Percentiles rank a stretch among this genome's conserved stretches.
Evolutionary conservation across 139 green algal species (phyloP).

Genomic region (Marvania coccoides): DNA sequence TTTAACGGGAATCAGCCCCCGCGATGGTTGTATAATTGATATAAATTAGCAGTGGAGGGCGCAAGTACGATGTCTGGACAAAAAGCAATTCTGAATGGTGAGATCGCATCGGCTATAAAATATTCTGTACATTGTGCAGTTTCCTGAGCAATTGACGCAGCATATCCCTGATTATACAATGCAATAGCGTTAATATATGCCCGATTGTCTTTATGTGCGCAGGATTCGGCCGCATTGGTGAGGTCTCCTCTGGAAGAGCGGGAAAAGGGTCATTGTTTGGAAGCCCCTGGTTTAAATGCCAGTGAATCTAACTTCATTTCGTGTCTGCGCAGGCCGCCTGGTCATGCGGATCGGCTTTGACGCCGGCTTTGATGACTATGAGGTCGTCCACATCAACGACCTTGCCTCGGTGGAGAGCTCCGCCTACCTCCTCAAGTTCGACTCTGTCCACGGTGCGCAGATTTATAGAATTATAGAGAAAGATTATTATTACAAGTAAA

Average conservation of each 20-base stretch:
- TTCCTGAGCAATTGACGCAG: too few species aligned
- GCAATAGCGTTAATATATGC: too few species aligned
- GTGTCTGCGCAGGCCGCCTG: slow-evolving; percentile 42
- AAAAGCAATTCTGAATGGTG: not conserved
- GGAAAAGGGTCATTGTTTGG: too few species aligned
- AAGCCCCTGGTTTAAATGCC: too few species aligned
- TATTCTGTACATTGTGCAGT: too few species aligned
- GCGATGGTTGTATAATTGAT: not conserved
- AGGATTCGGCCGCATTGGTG: slow-evolving; percentile 23
- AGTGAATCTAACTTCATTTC: not conserved
- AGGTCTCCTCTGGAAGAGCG: too few species aligned
- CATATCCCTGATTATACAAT: too few species aligned
- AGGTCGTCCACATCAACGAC: slow-evolving; percentile 80
- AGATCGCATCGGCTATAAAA: too few species aligned
- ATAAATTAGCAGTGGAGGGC: not conserved
- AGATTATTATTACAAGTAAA: not conserved
- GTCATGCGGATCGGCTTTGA: slow-evolving; percentile 39
- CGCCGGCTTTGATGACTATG: not conserved
- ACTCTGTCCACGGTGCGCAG: slow-evolving; percentile 58
- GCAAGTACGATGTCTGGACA: not conserved
- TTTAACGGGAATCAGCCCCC: not conserved
- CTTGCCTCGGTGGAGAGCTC: slow-evolving; percentile 43
- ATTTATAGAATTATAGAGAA: not conserved
- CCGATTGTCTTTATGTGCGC: too few species aligned
- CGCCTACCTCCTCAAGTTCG: slow-evolving; percentile 78